Evolutionary conservation across 2,329 filamentous ascomycete genomes (phyloP), one percentile per base, ranked within the genome.

Genomic region (Cytospora leucostoma): DNA sequence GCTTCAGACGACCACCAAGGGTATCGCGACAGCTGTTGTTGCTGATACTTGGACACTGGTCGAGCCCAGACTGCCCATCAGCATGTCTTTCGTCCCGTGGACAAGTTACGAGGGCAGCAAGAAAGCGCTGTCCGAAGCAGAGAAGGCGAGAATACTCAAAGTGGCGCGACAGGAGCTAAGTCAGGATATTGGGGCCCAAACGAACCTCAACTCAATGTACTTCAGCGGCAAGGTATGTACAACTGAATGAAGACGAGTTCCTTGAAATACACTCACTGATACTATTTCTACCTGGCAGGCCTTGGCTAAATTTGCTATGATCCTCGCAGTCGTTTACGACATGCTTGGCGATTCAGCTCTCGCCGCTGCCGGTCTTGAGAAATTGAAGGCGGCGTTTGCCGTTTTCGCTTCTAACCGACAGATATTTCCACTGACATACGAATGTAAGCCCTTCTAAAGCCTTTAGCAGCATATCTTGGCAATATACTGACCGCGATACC

Each of bases 121-220:
- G 75, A 74, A 75, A 58, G 47, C 66, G 38, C 64, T 92, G 71
- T 81, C 81, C 10, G 71, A 77, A 1, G 76, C 79, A n/a, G 84
- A 86, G 1, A 85, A 88, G 68, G 73, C 80, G 2, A 77, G 79
- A 2, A 89, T 96, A 62, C 77, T 79, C 40, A 78, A 82, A 1
- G 80, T 88, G 10, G 90, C 92, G 1, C 79, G 82, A n/a, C 83
- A 81, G 21, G 95, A 99, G 74, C 78, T 96, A 0, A 83, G 85
- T 0, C 88, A 95, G 75, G 83, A 93, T 72, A 91, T 97, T 75
- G 75, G 80, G n/a, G 78, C 79, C 0, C 88, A 95, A 71, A 86
- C 87, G 6, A 85, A 95, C 67, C 79, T 91, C 40, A 85, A 94
- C 72, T 96, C 92, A 44, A 93, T 97, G 87, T 98, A 98, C 76